phyloP scores from a whole-genome alignment of 208 protist species.

The Crithidia sp. region DNA sequence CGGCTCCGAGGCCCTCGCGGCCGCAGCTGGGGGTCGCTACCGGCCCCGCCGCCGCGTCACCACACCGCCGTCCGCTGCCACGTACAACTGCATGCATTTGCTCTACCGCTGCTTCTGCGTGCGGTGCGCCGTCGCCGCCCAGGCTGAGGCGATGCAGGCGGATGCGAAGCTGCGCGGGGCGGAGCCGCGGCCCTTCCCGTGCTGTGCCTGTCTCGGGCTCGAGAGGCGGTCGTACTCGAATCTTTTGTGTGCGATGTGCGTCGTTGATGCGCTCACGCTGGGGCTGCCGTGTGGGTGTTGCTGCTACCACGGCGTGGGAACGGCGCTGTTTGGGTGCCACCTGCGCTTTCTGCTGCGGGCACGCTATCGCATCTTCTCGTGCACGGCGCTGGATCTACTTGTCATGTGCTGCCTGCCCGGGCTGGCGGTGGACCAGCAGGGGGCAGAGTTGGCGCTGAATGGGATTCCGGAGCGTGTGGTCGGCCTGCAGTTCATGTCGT shows the following conservation, averaged over 20 bases:
- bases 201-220: slow-evolving; percentile 42
- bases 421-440: slow-evolving; percentile 65
- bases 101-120: slow-evolving; percentile 62
- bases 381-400: slow-evolving; percentile 35
- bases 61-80: neutral
- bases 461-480: slow-evolving; percentile 25
- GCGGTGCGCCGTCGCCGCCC: slow-evolving; percentile 66
- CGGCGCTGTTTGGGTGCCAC: slow-evolving; percentile 59
- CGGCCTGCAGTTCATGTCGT: slow-evolving; percentile 30
- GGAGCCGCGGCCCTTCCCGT: slow-evolving; percentile 34
- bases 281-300: slow-evolving; percentile 54
- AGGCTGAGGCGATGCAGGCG: slow-evolving; percentile 53
- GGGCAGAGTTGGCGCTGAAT: slow-evolving; percentile 48
- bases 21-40: neutral
- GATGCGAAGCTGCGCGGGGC: slow-evolving; percentile 48
- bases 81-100: slow-evolving; percentile 30
- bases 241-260: slow-evolving; percentile 40
- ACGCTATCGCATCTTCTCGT: slow-evolving; percentile 61
- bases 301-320: slow-evolving; percentile 79
- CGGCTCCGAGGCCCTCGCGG: neutral
- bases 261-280: slow-evolving; percentile 55
- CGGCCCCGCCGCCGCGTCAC: neutral
- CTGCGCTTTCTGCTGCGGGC: slow-evolving; percentile 72
- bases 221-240: slow-evolving; percentile 29
- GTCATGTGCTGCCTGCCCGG: slow-evolving; percentile 53